These are phyloP conservation scores for Aspergillus tanneri DNA, from an alignment of 2,329 filamentous ascomycete species.

Conservation along the genomic window DNA sequence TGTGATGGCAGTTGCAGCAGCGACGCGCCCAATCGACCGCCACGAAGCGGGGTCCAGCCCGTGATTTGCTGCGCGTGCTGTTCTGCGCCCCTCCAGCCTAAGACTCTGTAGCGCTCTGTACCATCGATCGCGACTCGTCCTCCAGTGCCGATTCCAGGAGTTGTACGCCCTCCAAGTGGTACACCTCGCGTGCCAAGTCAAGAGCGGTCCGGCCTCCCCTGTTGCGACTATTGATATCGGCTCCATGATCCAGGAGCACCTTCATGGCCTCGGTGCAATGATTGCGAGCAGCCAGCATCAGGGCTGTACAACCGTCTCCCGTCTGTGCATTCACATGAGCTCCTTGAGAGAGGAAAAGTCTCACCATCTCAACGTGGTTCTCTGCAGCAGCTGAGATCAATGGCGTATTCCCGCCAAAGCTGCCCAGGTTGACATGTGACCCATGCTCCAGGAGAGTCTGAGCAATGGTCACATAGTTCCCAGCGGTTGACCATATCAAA, in stretches of 20 bases:
- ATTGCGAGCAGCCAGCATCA: conserved; percentile 8
- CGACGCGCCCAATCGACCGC: neutral
- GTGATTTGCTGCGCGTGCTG: too few species aligned
- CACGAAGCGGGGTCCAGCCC: neutral
- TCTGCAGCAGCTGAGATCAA: conserved; percentile 6
- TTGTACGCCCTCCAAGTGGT: neutral
- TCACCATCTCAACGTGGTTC: neutral
- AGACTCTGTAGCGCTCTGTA: neutral
- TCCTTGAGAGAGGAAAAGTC: conserved; percentile 1
- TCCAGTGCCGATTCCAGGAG: conserved; percentile 6
- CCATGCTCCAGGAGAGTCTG: conserved; percentile 8
- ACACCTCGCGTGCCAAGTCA: conserved; percentile 9
- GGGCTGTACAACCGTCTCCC: conserved; percentile 9
- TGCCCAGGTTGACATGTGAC: neutral
- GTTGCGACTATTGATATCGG: neutral
- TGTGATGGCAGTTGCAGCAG: conserved; percentile 15
- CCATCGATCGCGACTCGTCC: neutral
- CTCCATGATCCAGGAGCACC: conserved; percentile 8
- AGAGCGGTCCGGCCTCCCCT: conserved; percentile 3
- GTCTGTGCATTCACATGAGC: conserved; percentile 8
- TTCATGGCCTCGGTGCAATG: neutral
- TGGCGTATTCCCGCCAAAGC: neutral
- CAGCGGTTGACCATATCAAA: conserved; percentile 2
- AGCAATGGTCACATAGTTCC: neutral
- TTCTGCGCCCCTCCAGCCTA: too few species aligned